Evolutionary conservation across 495 filamentous ascomycete genomes (phyloP), one percentile per base, ranked within the genome.

Genomic region (Aspergillus nanangensis): DNA sequence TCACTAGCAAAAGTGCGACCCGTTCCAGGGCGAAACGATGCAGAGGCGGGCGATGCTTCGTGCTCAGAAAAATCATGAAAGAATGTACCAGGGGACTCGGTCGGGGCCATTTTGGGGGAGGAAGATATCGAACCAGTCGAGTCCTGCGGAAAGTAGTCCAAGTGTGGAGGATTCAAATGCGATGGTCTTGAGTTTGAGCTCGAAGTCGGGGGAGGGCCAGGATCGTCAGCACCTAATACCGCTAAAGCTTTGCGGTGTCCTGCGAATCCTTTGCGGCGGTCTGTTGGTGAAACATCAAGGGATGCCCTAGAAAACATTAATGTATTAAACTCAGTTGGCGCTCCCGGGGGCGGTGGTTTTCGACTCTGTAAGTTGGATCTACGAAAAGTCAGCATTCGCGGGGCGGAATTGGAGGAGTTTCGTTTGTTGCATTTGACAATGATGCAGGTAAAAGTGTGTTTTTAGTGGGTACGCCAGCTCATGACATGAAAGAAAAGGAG

Each of bases 1-100:
- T 89, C 87, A 56, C 78, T 86, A 38, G 72, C 74, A 31, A 72
- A 70, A 0, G 76, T 80, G 42, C 80, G 74, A 21, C 79, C 74
- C 23, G 79, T 80, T 14, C 79, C 75, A 11, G 85, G 78, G 13
- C 89, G 81, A 47, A 88, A 79, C 19, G 64, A 50, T 70, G 81
- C 14, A 78, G 86, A 45, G 76, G 89, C 55, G 77, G 70, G 70
- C 77, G 89, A 66, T 20, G 50, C 51, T 59, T 76, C 66, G 21
- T 66, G 63, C 39, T 73, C 66, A 7, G 66, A 67, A 23, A 55
- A 54, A 19, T 75, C 68, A 33, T 74, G 62, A 44, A 70, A 71
- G 44, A 74, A 75, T 8, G 63, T 74, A 8, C 62, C 60, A 5
- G 56, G 59, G 43, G 47, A 44, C 47, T 65, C 74, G 51, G 51